These are phyloP conservation scores for Dendrocalamus latiflorus DNA, from an alignment of 202 grass and related monocot species.

Conservation along the genomic window DNA sequence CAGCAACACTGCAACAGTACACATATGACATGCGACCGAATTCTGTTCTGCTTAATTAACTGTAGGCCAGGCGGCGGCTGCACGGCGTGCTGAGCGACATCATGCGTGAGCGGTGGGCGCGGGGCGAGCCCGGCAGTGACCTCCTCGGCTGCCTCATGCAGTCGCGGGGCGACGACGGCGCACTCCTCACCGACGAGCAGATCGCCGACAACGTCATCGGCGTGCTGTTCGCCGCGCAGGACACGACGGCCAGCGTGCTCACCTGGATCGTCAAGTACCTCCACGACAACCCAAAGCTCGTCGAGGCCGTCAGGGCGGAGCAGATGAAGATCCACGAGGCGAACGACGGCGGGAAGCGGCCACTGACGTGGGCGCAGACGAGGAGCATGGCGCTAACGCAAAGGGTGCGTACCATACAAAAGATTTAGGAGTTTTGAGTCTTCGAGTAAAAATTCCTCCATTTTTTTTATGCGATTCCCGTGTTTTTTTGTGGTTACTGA, in stretches of 20 bases:
- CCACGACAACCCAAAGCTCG: conserved; percentile 56
- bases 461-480: not conserved
- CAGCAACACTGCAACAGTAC: not conserved
- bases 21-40: not conserved
- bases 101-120: conserved; percentile 36
- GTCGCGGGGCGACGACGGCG: conserved; percentile 17
- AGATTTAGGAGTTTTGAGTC: not conserved
- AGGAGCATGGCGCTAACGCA: conserved; percentile 62
- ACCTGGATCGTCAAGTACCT: conserved; percentile 95
- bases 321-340: conserved; percentile 35
- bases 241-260: conserved; percentile 91
- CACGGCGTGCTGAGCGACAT: conserved; percentile 47
- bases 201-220: conserved; percentile 88
- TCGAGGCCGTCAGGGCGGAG: conserved; percentile 51
- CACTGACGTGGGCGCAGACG: conserved; percentile 47
- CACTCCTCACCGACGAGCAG: conserved; percentile 58
- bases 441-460: not conserved
- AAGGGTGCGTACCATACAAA: conserved; percentile 25
- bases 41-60: not conserved
- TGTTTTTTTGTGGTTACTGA: conserved; percentile 28
- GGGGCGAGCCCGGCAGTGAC: not conserved
- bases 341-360: conserved; percentile 36
- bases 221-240: conserved; percentile 86
- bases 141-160: conserved; percentile 58
- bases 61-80: conserved; percentile 54